phyloP scores from a whole-genome alignment of 2,329 filamentous ascomycete species.

The Acephala macrosclerotiorum region DNA sequence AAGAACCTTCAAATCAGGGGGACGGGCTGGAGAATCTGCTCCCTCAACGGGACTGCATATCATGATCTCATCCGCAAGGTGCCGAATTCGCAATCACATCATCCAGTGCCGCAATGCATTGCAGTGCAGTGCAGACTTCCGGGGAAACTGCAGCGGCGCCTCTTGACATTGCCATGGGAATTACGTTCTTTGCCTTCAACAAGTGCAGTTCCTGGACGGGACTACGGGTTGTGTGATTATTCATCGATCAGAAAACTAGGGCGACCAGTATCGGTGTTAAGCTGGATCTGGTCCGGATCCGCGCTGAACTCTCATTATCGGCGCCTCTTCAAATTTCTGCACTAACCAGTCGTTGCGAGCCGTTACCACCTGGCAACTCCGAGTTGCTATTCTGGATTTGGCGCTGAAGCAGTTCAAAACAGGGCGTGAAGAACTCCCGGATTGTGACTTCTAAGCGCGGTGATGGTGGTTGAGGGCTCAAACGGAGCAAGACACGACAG shows the following conservation, averaged over 20 bases:
- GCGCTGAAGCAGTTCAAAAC: conserved; percentile 3
- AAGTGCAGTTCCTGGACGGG: not conserved
- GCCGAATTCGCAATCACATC: not conserved
- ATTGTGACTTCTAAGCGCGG: not conserved
- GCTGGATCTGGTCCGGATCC: conserved; percentile 30
- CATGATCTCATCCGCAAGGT: conserved; percentile 2
- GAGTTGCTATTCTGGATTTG: conserved; percentile 4
- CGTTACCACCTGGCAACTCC: not conserved
- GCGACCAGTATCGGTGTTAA: conserved; percentile 22
- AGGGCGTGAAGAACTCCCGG: not conserved
- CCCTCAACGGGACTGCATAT: conserved; percentile 17
- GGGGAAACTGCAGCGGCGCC: not conserved
- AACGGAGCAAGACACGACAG: not conserved
- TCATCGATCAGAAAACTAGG: not conserved
- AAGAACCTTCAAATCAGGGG: not conserved
- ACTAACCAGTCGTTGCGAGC: not conserved
- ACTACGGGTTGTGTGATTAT: not conserved
- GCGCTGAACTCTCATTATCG: conserved; percentile 20
- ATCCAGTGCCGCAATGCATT: not conserved
- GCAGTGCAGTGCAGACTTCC: not conserved
- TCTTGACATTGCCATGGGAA: not conserved
- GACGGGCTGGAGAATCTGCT: conserved; percentile 11
- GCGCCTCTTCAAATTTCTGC: conserved; percentile 7
- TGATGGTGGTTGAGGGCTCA: conserved; percentile 1
- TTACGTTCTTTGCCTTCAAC: not conserved